These are phyloP conservation scores for Ophiocordyceps camponoti-leonardi DNA, from an alignment of 2,329 filamentous ascomycete species.

Conservation along the genomic window DNA sequence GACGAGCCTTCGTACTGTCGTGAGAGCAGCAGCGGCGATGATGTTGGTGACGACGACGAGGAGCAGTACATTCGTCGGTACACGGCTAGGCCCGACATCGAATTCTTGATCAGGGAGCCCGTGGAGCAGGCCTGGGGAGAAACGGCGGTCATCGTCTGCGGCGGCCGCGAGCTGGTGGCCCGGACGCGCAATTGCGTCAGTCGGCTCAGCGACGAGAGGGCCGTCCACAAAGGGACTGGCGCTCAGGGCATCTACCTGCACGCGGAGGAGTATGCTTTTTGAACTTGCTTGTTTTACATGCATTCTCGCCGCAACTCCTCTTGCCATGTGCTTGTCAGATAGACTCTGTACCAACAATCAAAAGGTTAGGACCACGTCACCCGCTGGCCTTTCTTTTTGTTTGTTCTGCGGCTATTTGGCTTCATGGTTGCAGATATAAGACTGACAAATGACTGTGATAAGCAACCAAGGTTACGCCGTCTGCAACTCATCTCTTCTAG, in stretches of 20 bases:
- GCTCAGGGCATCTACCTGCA: conserved; percentile 44
- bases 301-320: too few relatives aligned
- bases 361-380: background rate
- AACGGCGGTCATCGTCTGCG: conserved; percentile 43
- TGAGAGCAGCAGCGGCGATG: background rate
- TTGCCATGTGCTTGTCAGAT: too few relatives aligned
- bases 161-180: conserved; percentile 36
- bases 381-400: too few relatives aligned
- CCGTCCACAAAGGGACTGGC: conserved; percentile 46
- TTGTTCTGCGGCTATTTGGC: too few relatives aligned
- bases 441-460: too few relatives aligned
- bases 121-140: conserved; percentile 42
- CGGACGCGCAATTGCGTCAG: conserved; percentile 37
- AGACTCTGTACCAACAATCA: background rate
- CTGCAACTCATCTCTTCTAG: too few relatives aligned
- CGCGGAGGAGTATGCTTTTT: conserved; percentile 43
- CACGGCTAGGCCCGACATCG: conserved; percentile 30
- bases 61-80: conserved; percentile 21
- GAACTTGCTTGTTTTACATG: conserved; percentile 1
- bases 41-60: background rate
- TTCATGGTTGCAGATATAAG: too few relatives aligned
- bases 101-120: conserved; percentile 30
- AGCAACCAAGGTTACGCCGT: too few relatives aligned
- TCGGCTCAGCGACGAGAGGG: conserved; percentile 39
- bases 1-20: background rate